Base-by-base conservation (phyloP, 805 yeast genomes). In the Metschnikowia baotianmanensis region DNA sequence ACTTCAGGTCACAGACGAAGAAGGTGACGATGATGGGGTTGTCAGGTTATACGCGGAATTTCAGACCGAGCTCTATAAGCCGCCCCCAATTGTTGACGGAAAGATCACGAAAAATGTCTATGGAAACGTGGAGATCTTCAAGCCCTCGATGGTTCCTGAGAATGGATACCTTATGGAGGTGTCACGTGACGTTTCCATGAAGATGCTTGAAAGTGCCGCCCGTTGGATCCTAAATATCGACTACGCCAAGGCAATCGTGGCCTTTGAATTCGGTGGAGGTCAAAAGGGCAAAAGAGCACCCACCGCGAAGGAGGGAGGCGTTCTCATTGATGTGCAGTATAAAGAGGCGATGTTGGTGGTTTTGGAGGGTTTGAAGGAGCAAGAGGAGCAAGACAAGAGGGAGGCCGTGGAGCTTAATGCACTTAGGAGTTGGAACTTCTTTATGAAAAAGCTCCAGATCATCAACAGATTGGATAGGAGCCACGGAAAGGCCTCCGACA, bases 161-260 rank as follows among this genome's bases (percentile, higher is more conserved):
- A 90, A 91, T 17, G 95, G 86, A 7, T 74, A 67, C 9, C 75
- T 86, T 39, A 63, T 89, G 5, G 49, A 51, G 2, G 47, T 55
- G 2, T 41, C 53, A 1, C 50, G 42, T 1, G 38, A 36, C 3
- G 52, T 49, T 20, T 65, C 72, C 5, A 62, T 76, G 50, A 72
- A 76, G 27, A 61, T 72, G 42, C 78, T 85, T 0, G 78, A 76
- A 27, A 71, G 70, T 34, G 96, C 98, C 0, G 95, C 95, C 0
- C 75, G 74, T 42, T 39, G 49, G 25, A 56, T 80, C 1, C 53
- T 90, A 9, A 78, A 76, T 0, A 72, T 91, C 6, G 96, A 87
- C 49, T 88, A 72, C 65, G 97, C 96, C 0, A 82, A 79, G 34
- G 98, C 97, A 0, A 90, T 89, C 2, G 82, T 83, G 2, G 87